A percentile compares a stretch with the other conserved stretches of the same genome.
These are phyloP conservation scores for Capronia epimyces DNA, from an alignment of 2,329 filamentous ascomycete genomes.

Conservation along the genomic window DNA sequence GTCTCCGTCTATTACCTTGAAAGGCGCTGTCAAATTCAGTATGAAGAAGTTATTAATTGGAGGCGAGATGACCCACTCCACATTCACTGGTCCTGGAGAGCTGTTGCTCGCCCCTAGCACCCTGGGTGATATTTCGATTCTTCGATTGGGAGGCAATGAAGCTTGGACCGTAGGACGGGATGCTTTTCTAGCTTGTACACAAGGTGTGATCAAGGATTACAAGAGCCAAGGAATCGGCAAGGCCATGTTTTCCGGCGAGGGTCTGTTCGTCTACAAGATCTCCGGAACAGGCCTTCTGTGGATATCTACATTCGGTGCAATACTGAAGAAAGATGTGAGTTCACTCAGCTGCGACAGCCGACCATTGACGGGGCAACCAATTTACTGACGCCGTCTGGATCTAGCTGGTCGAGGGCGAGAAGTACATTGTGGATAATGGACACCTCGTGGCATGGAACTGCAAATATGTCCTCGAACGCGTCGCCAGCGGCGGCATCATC, in stretches of 20 bases:
- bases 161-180: conserved; percentile 82
- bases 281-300: conserved; percentile 75
- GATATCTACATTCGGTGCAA: conserved; percentile 89
- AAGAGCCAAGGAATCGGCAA: conserved; percentile 82
- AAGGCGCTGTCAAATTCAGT: conserved; percentile 76
- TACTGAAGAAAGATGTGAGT: conserved; percentile 86
- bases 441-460: conserved; percentile 96
- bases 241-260: conserved; percentile 90
- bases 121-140: conserved; percentile 78
- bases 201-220: conserved; percentile 81
- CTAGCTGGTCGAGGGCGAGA: conserved; percentile 59
- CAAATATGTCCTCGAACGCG: conserved; percentile 84
- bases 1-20: conserved; percentile 79
- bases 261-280: conserved; percentile 84
- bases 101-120: conserved; percentile 73
- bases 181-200: conserved; percentile 76
- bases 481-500: conserved; percentile 87
- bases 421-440: conserved; percentile 88
- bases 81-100: conserved; percentile 85
- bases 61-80: conserved; percentile 71
- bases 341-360: background rate
- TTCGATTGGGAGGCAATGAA: conserved; percentile 65
- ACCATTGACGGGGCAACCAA: background rate
- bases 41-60: conserved; percentile 86
- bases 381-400: background rate